A percentile compares a stretch with the other conserved stretches of the same genome.
phyloP scores from a whole-genome alignment of 176 grass and related monocot species.

The Rhynchospora breviuscula region DNA sequence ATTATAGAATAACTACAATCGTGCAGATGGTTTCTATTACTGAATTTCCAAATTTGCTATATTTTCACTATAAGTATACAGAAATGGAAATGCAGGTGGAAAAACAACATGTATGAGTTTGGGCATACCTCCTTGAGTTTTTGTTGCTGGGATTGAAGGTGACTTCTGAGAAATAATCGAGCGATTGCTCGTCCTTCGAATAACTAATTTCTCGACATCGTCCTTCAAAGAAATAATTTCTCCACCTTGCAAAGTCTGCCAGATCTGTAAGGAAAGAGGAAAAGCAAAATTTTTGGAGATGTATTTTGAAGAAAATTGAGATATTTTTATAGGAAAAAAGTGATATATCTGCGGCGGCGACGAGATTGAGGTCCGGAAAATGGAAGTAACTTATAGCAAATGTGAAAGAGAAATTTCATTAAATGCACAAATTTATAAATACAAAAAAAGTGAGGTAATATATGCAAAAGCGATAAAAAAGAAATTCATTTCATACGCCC shows the following conservation, averaged over 20 bases:
- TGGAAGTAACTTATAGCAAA: not conserved
- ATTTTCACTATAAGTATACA: not conserved
- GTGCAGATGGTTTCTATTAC: not conserved
- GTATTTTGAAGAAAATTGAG: not conserved
- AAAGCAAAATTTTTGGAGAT: not conserved
- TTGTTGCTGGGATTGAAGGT: not conserved
- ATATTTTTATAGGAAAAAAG: not conserved
- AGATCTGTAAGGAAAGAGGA: not conserved
- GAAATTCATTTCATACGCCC: too few relatives aligned
- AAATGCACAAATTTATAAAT: not conserved
- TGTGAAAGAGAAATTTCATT: not conserved
- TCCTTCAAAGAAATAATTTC: not conserved
- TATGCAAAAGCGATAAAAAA: too few relatives aligned
- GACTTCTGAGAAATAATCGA: not conserved
- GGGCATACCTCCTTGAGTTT: not conserved
- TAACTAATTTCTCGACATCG: not conserved
- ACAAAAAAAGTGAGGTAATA: too few relatives aligned
- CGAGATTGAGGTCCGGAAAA: not conserved
- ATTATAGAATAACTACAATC: not conserved
- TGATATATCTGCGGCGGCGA: not conserved
- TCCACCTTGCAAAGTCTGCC: not conserved
- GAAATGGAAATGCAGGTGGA: not conserved
- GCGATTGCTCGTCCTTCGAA: not conserved
- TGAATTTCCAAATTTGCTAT: not conserved
- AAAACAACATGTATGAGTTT: not conserved